Base-by-base conservation (phyloP, 2,329 filamentous ascomycete genomes). In the Phialophora chinensis region DNA sequence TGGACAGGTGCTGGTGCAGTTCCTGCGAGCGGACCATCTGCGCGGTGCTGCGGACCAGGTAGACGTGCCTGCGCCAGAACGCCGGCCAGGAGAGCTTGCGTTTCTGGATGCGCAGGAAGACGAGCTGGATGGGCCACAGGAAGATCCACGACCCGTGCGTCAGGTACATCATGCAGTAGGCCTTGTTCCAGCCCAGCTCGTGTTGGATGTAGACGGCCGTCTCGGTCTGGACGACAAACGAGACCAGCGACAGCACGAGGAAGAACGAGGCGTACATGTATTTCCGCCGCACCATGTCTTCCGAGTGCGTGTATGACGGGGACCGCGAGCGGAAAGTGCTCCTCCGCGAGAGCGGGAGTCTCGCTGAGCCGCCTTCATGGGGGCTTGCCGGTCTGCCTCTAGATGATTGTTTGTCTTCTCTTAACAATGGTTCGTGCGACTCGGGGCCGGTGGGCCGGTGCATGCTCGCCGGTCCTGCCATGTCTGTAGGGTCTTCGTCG, bases 151-250 rank as follows among this genome's bases (percentile, higher is more conserved):
- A 97, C 63, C 94, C 91, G 80, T 99, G 95, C 11, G 95, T 99
- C 71, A 99, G 85, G 81, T 81, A 97, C 84, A 99, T 87, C 95
- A 99, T 99, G 83, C 92, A 96, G 82, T 97, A 99, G n/a, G 95
- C 92, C 82, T 99, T 99, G 81, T 96, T 88, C 95, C 95, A 99
- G 70, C 91, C 88, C 70, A 97, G 81, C 67, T 95, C 89, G 77
- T 94, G 90, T 81, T 98, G 94, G 68, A 99, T 95, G 80, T 97
- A 93, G 10, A 96, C 89, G 11, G 93, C 94, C 62, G 96, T 92
- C 83, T 98, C 94, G 3, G 95, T 98, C 85, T 99, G 95, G 5
- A 97, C 83, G 56, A 92, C 92, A 77, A 99, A 99, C 75, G 91
- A 90, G 66, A 96, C 81, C 75, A 99, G 83, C 75, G 91, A 95